A percentile compares a stretch with the other conserved stretches of the same genome.
phyloP scores from a whole-genome alignment of 495 filamentous ascomycete species.

The Achaetomiella virescens region DNA sequence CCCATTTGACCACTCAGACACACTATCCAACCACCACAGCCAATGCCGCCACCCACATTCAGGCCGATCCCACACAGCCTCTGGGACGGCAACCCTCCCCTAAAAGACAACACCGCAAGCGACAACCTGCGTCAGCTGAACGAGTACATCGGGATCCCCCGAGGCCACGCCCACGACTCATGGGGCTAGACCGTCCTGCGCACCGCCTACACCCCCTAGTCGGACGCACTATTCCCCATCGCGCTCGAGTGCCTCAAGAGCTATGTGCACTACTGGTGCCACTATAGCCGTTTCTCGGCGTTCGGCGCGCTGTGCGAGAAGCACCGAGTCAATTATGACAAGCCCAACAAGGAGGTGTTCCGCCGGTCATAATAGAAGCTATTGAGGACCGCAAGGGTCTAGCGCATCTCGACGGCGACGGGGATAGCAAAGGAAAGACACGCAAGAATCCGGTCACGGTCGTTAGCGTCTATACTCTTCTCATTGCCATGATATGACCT shows the following conservation, averaged over 20 bases:
- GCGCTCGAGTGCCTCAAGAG: not conserved
- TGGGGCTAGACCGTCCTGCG: constrained; percentile 2
- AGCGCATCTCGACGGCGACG: no score
- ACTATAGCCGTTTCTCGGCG: not conserved
- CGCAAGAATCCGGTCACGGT: constrained; percentile 14
- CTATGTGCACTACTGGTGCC: not conserved
- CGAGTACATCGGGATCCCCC: not conserved
- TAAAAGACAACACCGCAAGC: not conserved
- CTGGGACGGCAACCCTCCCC: not conserved
- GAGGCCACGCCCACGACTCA: not conserved
- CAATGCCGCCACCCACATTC: not conserved
- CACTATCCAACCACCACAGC: no score
- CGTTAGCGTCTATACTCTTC: constrained; percentile 18
- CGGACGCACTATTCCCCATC: not conserved
- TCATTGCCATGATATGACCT: constrained; percentile 22
- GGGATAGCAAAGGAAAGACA: no score
- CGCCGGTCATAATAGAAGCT: not conserved
- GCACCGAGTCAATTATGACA: not conserved
- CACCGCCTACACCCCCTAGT: not conserved
- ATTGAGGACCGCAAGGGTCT: not conserved
- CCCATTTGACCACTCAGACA: no score
- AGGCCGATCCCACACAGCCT: not conserved
- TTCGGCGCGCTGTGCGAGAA: not conserved
- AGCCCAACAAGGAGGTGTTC: not conserved
- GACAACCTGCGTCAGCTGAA: not conserved